These are phyloP conservation scores for Holtermanniella nyarrowii DNA, from an alignment of 768 basidiomycete species.

Conservation along the genomic window DNA sequence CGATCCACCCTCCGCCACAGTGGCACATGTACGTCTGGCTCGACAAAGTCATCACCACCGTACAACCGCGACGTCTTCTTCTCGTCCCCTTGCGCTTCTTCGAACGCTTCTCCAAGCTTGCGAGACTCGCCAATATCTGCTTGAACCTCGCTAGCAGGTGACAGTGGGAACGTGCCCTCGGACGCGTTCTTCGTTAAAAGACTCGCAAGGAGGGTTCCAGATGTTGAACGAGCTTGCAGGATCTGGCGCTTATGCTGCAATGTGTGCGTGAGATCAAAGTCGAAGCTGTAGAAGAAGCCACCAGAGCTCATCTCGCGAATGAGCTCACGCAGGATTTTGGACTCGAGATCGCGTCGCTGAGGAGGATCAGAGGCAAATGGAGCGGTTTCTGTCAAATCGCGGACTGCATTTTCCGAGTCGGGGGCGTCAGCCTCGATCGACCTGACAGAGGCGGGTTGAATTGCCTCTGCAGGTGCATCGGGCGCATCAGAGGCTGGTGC, in stretches of 20 bases:
- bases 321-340: constrained; percentile 69
- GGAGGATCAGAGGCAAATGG: constrained; percentile 14
- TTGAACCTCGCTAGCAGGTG: constrained; percentile 1
- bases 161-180: constrained; percentile 3
- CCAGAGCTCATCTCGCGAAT: constrained; percentile 68
- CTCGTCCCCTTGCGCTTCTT: background rate
- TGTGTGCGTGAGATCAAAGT: constrained; percentile 53
- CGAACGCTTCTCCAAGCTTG: background rate
- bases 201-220: constrained; percentile 19
- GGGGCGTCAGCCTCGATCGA: background rate
- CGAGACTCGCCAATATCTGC: background rate
- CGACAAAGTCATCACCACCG: constrained; percentile 55
- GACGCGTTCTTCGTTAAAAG: constrained; percentile 16
- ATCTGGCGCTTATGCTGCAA: constrained; percentile 33
- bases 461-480: background rate
- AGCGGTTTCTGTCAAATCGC: background rate
- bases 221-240: constrained; percentile 15
- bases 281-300: constrained; percentile 82
- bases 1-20: constrained; percentile 83
- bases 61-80: constrained; percentile 61
- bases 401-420: background rate
- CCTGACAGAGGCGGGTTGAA: constrained; percentile 9
- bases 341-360: constrained; percentile 55
- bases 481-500: background rate
- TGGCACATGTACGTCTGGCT: constrained; percentile 68